These are phyloP conservation scores for Epichloe scottii DNA, from an alignment of 2,329 filamentous ascomycete genomes.

Conservation along the genomic window DNA sequence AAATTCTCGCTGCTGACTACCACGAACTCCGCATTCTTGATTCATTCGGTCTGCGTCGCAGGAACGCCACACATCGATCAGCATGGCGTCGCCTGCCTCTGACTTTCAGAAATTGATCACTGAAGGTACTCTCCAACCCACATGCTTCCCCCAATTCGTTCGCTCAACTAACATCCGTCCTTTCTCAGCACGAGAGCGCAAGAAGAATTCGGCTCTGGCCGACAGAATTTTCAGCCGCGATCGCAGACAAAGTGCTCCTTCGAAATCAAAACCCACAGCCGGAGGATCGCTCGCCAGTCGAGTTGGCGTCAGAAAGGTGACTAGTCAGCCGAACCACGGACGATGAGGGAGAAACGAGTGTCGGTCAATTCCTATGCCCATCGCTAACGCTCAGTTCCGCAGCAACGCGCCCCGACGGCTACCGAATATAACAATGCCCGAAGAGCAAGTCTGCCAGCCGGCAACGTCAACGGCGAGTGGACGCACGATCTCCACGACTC, in stretches of 20 bases:
- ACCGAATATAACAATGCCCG: constrained; percentile 3
- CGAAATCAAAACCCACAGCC: constrained; percentile 30
- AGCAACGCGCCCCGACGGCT: constrained; percentile 11
- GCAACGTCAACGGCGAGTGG: constrained; percentile 56
- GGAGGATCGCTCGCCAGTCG: constrained; percentile 55
- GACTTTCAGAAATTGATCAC: constrained; percentile 45
- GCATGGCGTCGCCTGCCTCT: constrained; percentile 31
- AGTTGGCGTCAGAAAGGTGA: constrained; percentile 61
- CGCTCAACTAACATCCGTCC: not conserved
- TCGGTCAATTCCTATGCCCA: not conserved
- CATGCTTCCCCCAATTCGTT: not conserved
- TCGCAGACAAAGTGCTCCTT: constrained; percentile 44
- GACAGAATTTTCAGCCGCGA: constrained; percentile 56
- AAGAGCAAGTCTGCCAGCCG: constrained; percentile 26
- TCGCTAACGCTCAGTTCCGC: not conserved
- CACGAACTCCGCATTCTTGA: not conserved
- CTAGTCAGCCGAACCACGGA: not conserved
- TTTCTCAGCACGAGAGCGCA: constrained; percentile 47
- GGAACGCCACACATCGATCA: constrained; percentile 5
- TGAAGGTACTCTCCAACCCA: constrained; percentile 25
- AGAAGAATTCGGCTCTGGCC: constrained; percentile 60
- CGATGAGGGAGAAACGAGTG: not conserved
- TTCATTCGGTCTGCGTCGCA: not conserved
- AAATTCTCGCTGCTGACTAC: not conserved
- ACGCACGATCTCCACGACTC: constrained; percentile 54